Base-by-base conservation (phyloP, 129 eudicot species). In the Tagetes erecta region DNA sequence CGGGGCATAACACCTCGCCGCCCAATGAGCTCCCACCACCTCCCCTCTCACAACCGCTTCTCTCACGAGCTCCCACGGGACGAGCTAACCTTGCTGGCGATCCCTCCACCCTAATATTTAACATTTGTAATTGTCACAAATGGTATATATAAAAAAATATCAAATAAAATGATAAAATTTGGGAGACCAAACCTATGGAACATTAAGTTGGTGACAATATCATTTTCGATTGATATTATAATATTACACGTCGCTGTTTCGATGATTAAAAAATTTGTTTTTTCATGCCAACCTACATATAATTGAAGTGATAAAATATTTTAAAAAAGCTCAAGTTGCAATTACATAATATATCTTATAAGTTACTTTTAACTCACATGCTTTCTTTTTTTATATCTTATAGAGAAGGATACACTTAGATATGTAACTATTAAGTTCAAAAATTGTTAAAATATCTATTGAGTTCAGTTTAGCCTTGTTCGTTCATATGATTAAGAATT, bases 221-320 rank as follows among this genome's bases (percentile, higher is more conserved):
- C 62, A 55, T 27, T 53, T 53, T 53, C 60, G 60, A 53, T 53
- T 14, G 62, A 55, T 55, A 27, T 55, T 31, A 55, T 55, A 6
- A 20, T 55, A 55, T 55, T 55, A 55, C 62, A 55, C 9, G 62
- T 55, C 62, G 2, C 11, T 27, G 62, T 55, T 27, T 55, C 27
- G 36, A 55, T 55, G 36, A 55, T 55, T 55, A 27, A 20, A 20
- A 27, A 55, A 55, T 27, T 55, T 55, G 62, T 55, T 55, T 55
- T 51, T 55, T 55, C 36, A 55, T 55, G 36, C 31, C 62, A 55
- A 8, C 62, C 20, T 20, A n/a, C 62, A 0, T 55, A 20, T 20
- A 20, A 20, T 55, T 55, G 62, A 55, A 5, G 27, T 31, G 11
- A 10, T 27, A 27, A 55, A 27, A 27, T 55, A 6, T 55, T 55